A percentile compares a stretch with the other conserved stretches of the same genome.
These are phyloP conservation scores for Austroboletus novae-zelandiae DNA, from an alignment of 1,284 basidiomycete genomes.

Conservation along the genomic window DNA sequence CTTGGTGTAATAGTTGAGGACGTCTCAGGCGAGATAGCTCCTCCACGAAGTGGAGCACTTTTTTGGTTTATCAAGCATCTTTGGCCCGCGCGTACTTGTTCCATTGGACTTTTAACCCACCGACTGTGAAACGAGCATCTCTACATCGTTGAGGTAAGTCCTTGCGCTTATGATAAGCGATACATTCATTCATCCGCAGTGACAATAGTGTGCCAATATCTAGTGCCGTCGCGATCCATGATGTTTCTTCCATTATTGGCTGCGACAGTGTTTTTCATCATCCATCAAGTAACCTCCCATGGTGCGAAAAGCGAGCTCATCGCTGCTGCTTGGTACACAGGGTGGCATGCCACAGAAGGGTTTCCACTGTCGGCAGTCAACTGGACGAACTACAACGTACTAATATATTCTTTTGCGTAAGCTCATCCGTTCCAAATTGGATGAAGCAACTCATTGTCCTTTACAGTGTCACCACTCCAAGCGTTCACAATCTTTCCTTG, in stretches of 20 bases:
- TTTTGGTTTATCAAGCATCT: too few relatives aligned
- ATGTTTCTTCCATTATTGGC: constrained; percentile 10
- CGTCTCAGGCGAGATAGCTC: too few relatives aligned
- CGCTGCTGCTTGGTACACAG: constrained; percentile 34
- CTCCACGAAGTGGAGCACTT: too few relatives aligned
- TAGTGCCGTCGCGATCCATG: neutral
- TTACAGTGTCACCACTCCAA: constrained; percentile 43
- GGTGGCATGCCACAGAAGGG: constrained; percentile 42
- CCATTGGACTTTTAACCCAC: too few relatives aligned
- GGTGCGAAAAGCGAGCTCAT: neutral
- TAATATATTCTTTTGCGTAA: constrained; percentile 45
- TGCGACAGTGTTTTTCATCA: constrained; percentile 9
- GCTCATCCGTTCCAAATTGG: neutral
- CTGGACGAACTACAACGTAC: constrained; percentile 51
- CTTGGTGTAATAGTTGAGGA: too few relatives aligned
- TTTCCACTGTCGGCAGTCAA: constrained; percentile 42
- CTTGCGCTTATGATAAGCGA: too few relatives aligned
- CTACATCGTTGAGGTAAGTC: too few relatives aligned
- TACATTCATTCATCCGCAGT: too few relatives aligned
- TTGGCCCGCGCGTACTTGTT: too few relatives aligned
- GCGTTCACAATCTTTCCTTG: constrained; percentile 35
- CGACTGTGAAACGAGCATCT: too few relatives aligned
- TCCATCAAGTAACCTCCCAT: neutral
- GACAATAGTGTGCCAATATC: neutral
- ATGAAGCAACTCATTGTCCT: neutral